Evolutionary conservation across 345 rosid genomes (phyloP), one percentile per base, ranked within the genome.

Genomic region (Durio zibethinus): DNA sequence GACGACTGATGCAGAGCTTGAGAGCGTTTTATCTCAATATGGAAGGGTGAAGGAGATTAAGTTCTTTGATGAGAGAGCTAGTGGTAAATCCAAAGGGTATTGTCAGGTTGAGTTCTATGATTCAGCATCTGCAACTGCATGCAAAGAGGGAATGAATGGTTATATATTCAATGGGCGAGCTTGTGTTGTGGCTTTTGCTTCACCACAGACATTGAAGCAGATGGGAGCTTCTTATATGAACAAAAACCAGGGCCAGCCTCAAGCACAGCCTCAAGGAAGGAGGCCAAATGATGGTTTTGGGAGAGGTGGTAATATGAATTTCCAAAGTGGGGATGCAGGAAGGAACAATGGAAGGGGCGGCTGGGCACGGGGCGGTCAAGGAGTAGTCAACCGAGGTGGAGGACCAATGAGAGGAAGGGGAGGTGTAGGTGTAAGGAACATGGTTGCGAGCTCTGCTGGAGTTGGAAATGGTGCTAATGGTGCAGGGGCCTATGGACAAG

Each of bases 41-140:
- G 97, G 97, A 72, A 88, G 87, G 78, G 90, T 89, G 21, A 92
- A 92, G 84, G 95, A 92, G 85, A 85, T 92, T 50, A 92, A 92
- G 85, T 92, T 92, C 80, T 92, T 88, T 75, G 97, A 92, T 56
- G 97, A 92, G 83, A 89, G 89, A 78, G 97, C 92, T 35, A 90
- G 97, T 81, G 97, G 95, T 16, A 92, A 92, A 84, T 92, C 97
- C 56, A 92, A 92, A 87, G 97, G 97, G 23, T 92, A 89, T 82
- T 92, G 97, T 80, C 97, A 92, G 83, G 91, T 92, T 81, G 97
- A 92, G 36, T 92, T 91, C 72, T 90, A 86, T 82, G 97, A 92
- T 23, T 63, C 90, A 63, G 59, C 80, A 79, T 92, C 93, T 76
- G 92, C 92, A 0, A 84, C 93, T 21, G 81, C 92, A 57, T 92